phyloP scores from a whole-genome alignment of 208 protist species.

The Leishmania mexicana region DNA sequence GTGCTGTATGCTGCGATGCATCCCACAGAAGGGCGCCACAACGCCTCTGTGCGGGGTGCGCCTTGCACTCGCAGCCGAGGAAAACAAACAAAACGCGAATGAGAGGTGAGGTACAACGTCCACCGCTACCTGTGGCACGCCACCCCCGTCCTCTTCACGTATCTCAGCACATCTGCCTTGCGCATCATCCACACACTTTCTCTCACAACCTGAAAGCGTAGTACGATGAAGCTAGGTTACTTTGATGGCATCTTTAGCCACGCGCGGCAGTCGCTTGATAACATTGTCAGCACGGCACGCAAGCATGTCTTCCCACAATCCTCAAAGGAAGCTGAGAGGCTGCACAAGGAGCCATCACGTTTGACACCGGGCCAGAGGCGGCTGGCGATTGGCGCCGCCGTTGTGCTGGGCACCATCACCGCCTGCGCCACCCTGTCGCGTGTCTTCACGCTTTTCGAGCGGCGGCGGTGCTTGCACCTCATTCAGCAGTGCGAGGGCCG shows the following conservation, averaged over 20 bases:
- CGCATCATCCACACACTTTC: neutral
- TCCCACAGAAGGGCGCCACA: neutral
- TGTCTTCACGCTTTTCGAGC: constrained; percentile 32
- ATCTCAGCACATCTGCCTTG: neutral
- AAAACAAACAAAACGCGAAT: neutral
- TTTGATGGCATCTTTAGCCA: neutral
- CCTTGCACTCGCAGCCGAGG: neutral
- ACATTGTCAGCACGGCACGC: neutral
- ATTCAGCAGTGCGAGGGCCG: constrained; percentile 27
- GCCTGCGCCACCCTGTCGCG: constrained; percentile 34
- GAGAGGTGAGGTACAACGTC: neutral
- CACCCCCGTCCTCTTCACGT: neutral
- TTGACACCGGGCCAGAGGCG: constrained; percentile 16
- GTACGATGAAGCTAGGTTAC: neutral
- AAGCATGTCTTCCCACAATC: neutral
- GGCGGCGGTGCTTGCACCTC: constrained; percentile 29
- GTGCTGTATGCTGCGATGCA: neutral
- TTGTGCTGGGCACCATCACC: constrained; percentile 34
- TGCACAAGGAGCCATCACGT: neutral
- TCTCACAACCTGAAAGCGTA: neutral
- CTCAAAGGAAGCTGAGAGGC: neutral
- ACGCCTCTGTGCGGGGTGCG: neutral
- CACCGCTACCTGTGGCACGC: neutral
- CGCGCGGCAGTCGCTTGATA: neutral
- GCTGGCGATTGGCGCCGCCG: constrained; percentile 36